Evolutionary conservation across 2,329 filamentous ascomycete genomes (phyloP).

Genomic region (Alternaria alternata): DNA sequence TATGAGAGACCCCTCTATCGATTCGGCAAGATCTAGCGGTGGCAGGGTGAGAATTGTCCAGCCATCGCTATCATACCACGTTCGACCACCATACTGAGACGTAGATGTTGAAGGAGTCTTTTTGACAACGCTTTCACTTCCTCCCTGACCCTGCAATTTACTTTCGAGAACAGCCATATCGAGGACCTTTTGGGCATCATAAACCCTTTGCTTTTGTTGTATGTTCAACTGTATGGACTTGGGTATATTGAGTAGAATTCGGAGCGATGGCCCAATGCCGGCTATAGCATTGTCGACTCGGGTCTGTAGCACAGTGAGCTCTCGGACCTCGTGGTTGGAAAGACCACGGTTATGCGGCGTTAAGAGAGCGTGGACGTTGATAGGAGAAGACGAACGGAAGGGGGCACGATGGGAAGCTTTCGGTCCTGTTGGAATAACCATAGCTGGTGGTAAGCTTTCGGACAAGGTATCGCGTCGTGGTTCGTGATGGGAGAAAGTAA

Average conservation of each 20-base stretch:
- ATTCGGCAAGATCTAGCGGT: not conserved
- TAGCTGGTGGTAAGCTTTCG: not conserved
- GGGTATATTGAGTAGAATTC: not conserved
- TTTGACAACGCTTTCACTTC: not conserved
- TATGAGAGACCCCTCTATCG: not conserved
- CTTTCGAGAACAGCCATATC: not conserved
- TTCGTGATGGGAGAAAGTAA: not conserved
- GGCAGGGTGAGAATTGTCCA: not conserved
- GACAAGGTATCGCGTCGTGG: not conserved
- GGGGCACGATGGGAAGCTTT: not conserved
- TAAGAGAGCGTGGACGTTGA: not conserved
- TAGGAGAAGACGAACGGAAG: not conserved
- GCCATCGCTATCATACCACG: not conserved
- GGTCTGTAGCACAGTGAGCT: not conserved
- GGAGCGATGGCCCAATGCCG: not conserved
- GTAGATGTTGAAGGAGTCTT: not conserved
- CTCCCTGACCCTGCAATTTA: not conserved
- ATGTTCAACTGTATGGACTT: not conserved
- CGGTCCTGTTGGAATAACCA: not conserved
- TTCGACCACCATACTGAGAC: not conserved
- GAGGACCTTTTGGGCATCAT: not conserved
- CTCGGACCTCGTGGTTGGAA: not conserved
- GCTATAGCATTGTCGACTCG: not conserved
- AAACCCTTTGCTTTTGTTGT: not conserved
- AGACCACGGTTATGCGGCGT: not conserved